Evolutionary conservation across 2,329 filamentous ascomycete genomes (phyloP), one percentile per base, ranked within the genome.

Genomic region (Fusarium concolor): DNA sequence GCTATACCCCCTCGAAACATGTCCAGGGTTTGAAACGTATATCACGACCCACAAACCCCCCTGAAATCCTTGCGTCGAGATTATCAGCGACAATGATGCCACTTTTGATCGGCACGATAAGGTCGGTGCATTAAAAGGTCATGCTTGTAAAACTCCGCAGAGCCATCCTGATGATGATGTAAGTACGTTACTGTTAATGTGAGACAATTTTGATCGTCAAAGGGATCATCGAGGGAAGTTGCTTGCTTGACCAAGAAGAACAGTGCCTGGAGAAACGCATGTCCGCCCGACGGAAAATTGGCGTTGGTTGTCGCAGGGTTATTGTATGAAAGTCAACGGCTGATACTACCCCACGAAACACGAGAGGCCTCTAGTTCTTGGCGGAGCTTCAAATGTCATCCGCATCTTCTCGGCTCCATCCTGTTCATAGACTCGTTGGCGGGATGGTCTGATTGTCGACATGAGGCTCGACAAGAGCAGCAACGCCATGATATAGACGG

Each of bases 31-130:
- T 45, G 66, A 68, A 70, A 68, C 66, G 24, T 42, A 42, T 39
- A 45, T 24, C 24, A 41, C 29, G 63, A 31, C 51, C 67, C 67
- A 68, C 67, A 49, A 35, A 47, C 26, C 44, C 61, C 68, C 68
- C 67, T 71, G 64, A 67, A 60, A 68, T 61, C 29, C 42, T 44
- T 6, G 35, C n/a, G 24, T 51, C 17, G 15, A 42, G 42, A 37
- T 26, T 41, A 42, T 50, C 31, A 24, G 15, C 24, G 31, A 38
- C 42, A 14, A 35, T 26, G 41, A 68, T 56, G 33, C 54, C 49
- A 52, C 46, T 51, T 42, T 51, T 44, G 47, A 68, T 66, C 66
- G 39, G 50, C 44, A 44, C 11, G 43, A 41, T 17, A 37, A 50
- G 46, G 17, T 54, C 43, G 37, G 42, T 41, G 45, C 45, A 31